Conservation (phyloP, 495 filamentous ascomycete genomes). For the Margaritispora aquatica region DNA sequence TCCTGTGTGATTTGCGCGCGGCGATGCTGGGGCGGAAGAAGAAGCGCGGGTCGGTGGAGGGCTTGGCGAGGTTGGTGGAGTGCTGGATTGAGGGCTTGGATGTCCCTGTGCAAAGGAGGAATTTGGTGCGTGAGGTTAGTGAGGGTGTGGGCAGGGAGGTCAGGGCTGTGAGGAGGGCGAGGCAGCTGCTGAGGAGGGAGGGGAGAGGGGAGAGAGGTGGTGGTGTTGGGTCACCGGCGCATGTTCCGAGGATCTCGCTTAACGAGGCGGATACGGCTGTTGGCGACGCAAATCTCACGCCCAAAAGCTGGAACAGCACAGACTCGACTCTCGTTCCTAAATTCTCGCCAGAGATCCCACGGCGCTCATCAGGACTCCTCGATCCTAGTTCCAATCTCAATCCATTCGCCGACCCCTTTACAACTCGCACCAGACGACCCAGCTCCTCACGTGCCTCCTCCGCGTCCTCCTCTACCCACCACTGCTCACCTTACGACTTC, state of each 20-base stretch:
- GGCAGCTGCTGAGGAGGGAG: constrained; percentile 7
- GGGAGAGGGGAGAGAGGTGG: neutral
- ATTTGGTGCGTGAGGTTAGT: neutral
- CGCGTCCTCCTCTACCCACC: too few species aligned
- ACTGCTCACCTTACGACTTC: too few species aligned
- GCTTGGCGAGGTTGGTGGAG: constrained; percentile 31
- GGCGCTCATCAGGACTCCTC: neutral
- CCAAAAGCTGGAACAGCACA: neutral
- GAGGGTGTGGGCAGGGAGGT: constrained; percentile 9
- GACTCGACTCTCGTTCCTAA: neutral
- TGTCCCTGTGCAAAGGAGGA: neutral
- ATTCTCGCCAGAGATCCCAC: neutral
- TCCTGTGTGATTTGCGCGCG: constrained; percentile 32
- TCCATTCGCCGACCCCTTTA: neutral
- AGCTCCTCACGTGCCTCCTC: too few species aligned
- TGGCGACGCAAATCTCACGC: neutral
- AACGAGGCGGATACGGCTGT: neutral
- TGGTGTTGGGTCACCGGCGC: neutral
- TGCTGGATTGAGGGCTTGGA: constrained; percentile 30
- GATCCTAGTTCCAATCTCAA: neutral
- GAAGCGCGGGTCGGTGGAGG: constrained; percentile 18
- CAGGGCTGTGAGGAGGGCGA: neutral
- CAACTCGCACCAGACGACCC: neutral
- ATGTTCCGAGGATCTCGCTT: neutral
- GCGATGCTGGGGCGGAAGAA: constrained; percentile 29